Percentiles rank a stretch among this genome's conserved stretches.
Conservation (phyloP, 2,329 filamentous ascomycete species). For the Fusarium annulatum region DNA sequence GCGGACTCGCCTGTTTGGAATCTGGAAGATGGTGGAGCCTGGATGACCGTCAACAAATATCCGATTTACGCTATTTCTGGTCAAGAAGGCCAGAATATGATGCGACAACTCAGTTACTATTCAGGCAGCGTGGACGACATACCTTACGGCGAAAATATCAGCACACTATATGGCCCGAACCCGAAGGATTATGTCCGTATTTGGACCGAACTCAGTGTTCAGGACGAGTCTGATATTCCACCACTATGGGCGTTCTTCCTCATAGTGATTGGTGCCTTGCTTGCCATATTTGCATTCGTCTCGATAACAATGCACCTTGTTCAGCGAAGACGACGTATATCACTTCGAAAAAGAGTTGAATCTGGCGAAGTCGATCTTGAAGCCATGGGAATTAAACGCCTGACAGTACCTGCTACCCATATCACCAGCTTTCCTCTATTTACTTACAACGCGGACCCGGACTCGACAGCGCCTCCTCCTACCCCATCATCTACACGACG, state of each 20-base stretch:
- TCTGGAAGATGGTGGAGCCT: constrained; percentile 74
- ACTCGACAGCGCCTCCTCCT: constrained; percentile 50
- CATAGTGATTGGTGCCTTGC: constrained; percentile 76
- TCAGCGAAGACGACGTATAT: constrained; percentile 75
- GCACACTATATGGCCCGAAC: constrained; percentile 64
- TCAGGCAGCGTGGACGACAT: constrained; percentile 77
- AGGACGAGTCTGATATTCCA: constrained; percentile 65
- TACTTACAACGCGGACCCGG: constrained; percentile 73
- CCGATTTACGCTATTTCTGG: constrained; percentile 87
- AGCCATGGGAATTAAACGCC: constrained; percentile 82
- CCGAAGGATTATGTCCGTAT: constrained; percentile 69
- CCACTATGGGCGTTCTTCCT: constrained; percentile 84
- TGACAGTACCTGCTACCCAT: constrained; percentile 78
- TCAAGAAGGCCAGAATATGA: constrained; percentile 72
- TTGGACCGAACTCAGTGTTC: constrained; percentile 65
- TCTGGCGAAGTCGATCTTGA: constrained; percentile 88
- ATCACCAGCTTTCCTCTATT: constrained; percentile 82
- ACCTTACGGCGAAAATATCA: constrained; percentile 68
- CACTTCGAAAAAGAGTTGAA: constrained; percentile 76
- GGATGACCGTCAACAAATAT: constrained; percentile 77
- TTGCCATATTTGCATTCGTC: constrained; percentile 73
- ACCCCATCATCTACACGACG: constrained; percentile 52
- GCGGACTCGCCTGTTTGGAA: constrained; percentile 75
- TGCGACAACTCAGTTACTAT: constrained; percentile 78
- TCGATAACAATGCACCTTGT: constrained; percentile 81